A percentile compares a stretch with the other conserved stretches of the same genome.
phyloP scores from a whole-genome alignment of 2,329 filamentous ascomycete genomes.

The Bimuria novae-zelandiae region DNA sequence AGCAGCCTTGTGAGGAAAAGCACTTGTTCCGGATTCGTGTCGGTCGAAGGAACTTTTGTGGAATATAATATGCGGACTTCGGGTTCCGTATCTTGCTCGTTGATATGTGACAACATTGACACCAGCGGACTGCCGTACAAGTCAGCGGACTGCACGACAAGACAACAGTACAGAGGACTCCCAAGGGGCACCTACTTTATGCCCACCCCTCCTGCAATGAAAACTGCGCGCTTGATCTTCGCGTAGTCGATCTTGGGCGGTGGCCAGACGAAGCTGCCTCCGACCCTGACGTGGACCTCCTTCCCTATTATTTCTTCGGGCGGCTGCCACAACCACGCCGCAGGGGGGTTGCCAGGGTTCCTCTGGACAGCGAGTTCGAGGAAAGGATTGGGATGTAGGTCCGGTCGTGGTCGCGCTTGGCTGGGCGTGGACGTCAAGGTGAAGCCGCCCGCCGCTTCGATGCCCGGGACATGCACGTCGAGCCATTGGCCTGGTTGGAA shows the following conservation, averaged over 20 bases:
- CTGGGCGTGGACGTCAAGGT: constrained; percentile 80
- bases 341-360: constrained; percentile 71
- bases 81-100: constrained; percentile 47
- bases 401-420: constrained; percentile 47
- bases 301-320: constrained; percentile 60
- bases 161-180: no score
- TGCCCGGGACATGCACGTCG: constrained; percentile 74
- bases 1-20: constrained; percentile 44
- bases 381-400: constrained; percentile 50
- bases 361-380: constrained; percentile 80
- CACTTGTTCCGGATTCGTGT: constrained; percentile 35
- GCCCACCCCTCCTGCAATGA: constrained; percentile 81
- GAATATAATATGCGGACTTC: constrained; percentile 68
- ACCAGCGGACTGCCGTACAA: constrained; percentile 64
- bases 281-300: constrained; percentile 70
- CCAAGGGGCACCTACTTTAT: constrained; percentile 80
- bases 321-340: constrained; percentile 73
- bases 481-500: constrained; percentile 89
- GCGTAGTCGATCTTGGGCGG: constrained; percentile 56
- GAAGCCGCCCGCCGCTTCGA: constrained; percentile 78
- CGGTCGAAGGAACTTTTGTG: constrained; percentile 49
- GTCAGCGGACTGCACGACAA: no score
- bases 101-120: constrained; percentile 70
- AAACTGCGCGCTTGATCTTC: constrained; percentile 64
- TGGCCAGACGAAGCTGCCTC: constrained; percentile 82